Conservation (phyloP, 2,329 filamentous ascomycete genomes). For the Colletotrichum tabaci region DNA sequence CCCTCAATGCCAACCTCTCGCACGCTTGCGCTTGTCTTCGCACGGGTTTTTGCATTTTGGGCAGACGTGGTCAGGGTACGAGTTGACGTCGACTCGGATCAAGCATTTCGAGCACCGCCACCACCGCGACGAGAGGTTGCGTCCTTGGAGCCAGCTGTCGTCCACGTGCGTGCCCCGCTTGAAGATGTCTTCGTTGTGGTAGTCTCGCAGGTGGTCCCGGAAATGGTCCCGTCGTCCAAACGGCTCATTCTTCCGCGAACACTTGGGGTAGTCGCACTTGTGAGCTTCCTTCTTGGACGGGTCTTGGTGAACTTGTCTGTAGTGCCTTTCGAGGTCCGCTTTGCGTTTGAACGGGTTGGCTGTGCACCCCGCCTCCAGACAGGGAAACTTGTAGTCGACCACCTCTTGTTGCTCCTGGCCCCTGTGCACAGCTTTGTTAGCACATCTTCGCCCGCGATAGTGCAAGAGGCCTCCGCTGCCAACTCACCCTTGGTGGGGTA, state of each 20-base stretch:
- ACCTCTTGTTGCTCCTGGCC: constrained; percentile 38
- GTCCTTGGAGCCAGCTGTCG: constrained; percentile 57
- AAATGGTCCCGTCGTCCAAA: constrained; percentile 71
- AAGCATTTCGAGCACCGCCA: constrained; percentile 71
- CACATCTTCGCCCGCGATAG: background rate
- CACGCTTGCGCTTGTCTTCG: constrained; percentile 58
- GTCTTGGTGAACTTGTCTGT: constrained; percentile 62
- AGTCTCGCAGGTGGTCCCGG: constrained; percentile 70
- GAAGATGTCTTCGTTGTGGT: constrained; percentile 68
- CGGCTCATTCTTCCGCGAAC: constrained; percentile 60
- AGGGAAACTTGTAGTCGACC: constrained; percentile 46
- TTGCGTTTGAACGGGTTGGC: constrained; percentile 64
- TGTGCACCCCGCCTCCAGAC: constrained; percentile 59
- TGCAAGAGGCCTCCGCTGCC: constrained; percentile 24
- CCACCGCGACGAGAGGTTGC: constrained; percentile 59
- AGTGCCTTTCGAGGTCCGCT: constrained; percentile 70
- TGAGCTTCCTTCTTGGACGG: constrained; percentile 59
- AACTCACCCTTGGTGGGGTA: constrained; percentile 42
- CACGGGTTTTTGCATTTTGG: constrained; percentile 62
- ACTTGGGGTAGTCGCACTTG: constrained; percentile 67
- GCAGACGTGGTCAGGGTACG: constrained; percentile 59
- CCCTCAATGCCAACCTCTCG: constrained; percentile 39
- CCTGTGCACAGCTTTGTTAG: constrained; percentile 32
- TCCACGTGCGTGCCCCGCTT: constrained; percentile 58
- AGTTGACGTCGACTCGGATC: constrained; percentile 58